phyloP scores from a whole-genome alignment of 768 basidiomycete species.

The Leucocoprinus leucothites region DNA sequence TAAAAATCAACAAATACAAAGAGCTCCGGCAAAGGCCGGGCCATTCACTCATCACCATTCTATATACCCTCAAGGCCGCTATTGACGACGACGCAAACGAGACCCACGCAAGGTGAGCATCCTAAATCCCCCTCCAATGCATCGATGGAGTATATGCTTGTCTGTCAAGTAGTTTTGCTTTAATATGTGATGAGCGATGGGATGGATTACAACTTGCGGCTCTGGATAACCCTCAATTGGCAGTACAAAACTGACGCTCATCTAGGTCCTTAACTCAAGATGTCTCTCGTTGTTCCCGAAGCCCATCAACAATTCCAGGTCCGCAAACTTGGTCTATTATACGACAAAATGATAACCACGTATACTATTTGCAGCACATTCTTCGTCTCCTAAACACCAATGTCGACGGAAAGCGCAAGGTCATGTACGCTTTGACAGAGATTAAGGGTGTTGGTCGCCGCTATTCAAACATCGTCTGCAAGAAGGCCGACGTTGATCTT shows the following conservation, averaged over 20 bases:
- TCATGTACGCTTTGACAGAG: conserved; percentile 99
- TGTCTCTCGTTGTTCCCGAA: conserved; percentile 98
- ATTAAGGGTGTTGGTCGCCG: conserved; percentile 99
- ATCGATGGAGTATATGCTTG: neutral
- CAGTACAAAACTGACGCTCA: conserved; percentile 17
- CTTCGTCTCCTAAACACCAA: conserved; percentile 99
- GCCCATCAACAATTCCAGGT: conserved; percentile 95
- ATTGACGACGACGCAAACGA: conserved; percentile 4
- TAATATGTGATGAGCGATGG: neutral
- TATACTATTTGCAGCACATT: conserved; percentile 70
- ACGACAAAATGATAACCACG: conserved; percentile 1
- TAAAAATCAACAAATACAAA: neutral
- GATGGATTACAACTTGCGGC: conserved; percentile 2
- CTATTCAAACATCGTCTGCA: conserved; percentile 98
- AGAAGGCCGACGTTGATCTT: conserved; percentile 99
- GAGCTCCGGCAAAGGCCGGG: conserved; percentile 6
- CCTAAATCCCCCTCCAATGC: neutral
- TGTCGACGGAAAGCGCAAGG: conserved; percentile 98
- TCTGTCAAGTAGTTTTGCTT: neutral
- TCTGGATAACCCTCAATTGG: neutral
- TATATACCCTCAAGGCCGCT: neutral
- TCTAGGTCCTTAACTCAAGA: conserved; percentile 32
- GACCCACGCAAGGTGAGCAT: conserved; percentile 9
- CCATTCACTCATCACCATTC: neutral
- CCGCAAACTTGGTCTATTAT: conserved; percentile 15